phyloP scores from a whole-genome alignment of 495 filamentous ascomycete genomes.

The Corynascus novoguineensis region DNA sequence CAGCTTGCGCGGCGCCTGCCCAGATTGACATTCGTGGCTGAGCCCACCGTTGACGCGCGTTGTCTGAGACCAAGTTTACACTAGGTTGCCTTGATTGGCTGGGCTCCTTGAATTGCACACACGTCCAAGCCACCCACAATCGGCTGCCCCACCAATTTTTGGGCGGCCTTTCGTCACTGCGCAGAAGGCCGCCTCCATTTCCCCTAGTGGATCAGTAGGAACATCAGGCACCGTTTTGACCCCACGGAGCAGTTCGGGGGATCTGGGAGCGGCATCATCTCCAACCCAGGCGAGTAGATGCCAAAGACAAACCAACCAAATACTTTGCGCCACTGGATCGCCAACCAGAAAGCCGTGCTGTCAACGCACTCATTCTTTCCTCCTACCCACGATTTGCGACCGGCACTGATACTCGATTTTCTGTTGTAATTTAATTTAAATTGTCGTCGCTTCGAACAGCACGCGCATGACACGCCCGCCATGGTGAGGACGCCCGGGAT shows the following conservation, averaged over 20 bases:
- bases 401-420: not conserved
- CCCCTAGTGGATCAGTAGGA: conserved; percentile 1
- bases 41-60: conserved; percentile 4
- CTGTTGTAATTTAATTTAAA: conserved; percentile 1
- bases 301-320: not conserved
- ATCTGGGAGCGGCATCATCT: not conserved
- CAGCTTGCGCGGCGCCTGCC: conserved; percentile 5
- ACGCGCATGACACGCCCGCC: conserved; percentile 22
- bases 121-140: not conserved
- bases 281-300: not conserved
- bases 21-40: conserved; percentile 4
- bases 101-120: not conserved
- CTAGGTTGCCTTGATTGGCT: not conserved
- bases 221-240: conserved; percentile 21
- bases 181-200: conserved; percentile 6
- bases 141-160: conserved; percentile 18
- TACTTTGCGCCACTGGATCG: not conserved
- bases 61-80: not conserved
- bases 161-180: conserved; percentile 24
- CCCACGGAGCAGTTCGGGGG: conserved; percentile 6
- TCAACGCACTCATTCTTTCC: not conserved
- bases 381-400: not conserved
- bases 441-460: conserved; percentile 14
- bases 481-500: conserved; percentile 25
- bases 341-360: not conserved